Evolutionary conservation across 768 basidiomycete species (phyloP).

Genomic region (Krasilnikovozyma curviuscula): DNA sequence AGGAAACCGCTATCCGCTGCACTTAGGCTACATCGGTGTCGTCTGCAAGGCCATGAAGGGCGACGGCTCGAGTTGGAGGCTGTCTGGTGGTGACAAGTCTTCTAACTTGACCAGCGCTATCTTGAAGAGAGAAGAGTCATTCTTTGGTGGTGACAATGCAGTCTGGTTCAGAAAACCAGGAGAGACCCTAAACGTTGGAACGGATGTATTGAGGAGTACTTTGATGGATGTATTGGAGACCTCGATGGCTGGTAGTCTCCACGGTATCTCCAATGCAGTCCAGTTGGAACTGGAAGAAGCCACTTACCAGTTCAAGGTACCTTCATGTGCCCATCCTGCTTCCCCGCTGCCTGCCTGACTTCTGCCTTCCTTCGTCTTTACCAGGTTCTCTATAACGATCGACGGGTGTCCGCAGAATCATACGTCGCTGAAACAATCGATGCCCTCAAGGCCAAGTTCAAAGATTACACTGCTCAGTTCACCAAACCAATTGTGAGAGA

Average conservation of each 20-base stretch:
- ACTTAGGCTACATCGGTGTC: conserved; percentile 92
- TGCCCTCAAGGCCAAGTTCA: conserved; percentile 66
- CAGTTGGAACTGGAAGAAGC: conserved; percentile 94
- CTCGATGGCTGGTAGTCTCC: conserved; percentile 87
- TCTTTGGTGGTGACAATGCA: conserved; percentile 33
- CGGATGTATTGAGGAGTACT: conserved; percentile 66
- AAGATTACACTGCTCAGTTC: conserved; percentile 65
- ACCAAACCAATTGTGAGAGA: conserved; percentile 69
- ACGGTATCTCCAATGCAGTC: conserved; percentile 90
- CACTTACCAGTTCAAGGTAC: conserved; percentile 96
- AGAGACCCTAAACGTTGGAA: conserved; percentile 58
- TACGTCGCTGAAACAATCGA: conserved; percentile 98
- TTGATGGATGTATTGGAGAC: conserved; percentile 96
- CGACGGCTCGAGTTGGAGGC: conserved; percentile 15
- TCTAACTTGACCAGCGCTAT: conserved; percentile 30
- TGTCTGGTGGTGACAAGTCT: conserved; percentile 17
- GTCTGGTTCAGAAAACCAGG: conserved; percentile 20
- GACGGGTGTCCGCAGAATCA: conserved; percentile 79
- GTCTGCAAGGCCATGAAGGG: conserved; percentile 50
- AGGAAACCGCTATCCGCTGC: conserved; percentile 88
- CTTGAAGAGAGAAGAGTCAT: conserved; percentile 33
- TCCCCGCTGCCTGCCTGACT: not conserved
- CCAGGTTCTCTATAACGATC: conserved; percentile 48
- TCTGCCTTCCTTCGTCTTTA: not conserved
- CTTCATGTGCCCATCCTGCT: conserved; percentile 32